Evolutionary conservation across 73 alveolate species (phyloP).

Genomic region (Stentor coeruleus): DNA sequence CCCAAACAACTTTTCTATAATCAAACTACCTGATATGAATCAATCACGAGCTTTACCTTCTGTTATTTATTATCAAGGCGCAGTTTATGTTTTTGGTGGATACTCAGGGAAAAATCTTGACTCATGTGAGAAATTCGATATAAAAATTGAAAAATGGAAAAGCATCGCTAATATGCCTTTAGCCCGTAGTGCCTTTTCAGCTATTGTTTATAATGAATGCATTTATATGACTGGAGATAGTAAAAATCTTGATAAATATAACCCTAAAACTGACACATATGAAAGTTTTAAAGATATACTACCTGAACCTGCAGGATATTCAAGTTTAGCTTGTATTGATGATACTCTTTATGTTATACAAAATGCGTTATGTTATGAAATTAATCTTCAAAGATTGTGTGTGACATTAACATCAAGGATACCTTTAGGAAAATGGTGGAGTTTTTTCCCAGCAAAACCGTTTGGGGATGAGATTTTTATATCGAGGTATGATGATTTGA

Average conservation of each 20-base stretch:
- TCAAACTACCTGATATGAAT: neutral
- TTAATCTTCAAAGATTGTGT: too few relatives aligned
- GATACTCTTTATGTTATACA: neutral
- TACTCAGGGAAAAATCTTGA: neutral
- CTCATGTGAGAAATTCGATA: neutral
- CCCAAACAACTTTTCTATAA: neutral
- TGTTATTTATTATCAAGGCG: neutral
- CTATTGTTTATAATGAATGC: neutral
- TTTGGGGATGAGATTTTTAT: neutral
- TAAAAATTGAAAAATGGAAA: neutral
- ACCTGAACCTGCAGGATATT: neutral
- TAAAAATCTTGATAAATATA: neutral
- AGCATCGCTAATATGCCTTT: slow-evolving; percentile 5
- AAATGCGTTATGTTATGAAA: neutral
- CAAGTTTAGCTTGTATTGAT: neutral
- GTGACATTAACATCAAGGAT: neutral
- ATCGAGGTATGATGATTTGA: neutral
- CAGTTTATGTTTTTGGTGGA: slow-evolving; percentile 15
- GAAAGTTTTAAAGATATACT: too few relatives aligned
- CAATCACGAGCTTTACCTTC: neutral
- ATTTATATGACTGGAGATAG: slow-evolving; percentile 19
- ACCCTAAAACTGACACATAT: neutral
- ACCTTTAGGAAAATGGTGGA: neutral
- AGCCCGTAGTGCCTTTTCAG: slow-evolving; percentile 16
- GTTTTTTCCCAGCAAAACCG: neutral